Percentiles rank a stretch among this genome's conserved stretches.
phyloP scores from a whole-genome alignment of 2,329 filamentous ascomycete species.

The Metarhizium robertsii region DNA sequence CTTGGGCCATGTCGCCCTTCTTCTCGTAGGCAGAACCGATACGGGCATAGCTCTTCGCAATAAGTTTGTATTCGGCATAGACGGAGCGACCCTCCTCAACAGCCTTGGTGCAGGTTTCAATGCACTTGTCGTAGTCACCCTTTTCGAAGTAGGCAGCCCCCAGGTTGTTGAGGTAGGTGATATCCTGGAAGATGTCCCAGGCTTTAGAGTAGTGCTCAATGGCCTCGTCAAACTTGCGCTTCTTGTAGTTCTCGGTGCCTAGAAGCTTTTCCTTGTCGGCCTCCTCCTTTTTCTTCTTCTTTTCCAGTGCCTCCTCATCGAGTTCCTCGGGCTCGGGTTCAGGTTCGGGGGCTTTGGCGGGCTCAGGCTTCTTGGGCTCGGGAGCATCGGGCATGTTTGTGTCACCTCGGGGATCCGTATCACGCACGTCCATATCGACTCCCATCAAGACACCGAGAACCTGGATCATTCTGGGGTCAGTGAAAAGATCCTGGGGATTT shows the following conservation, averaged over 20 bases:
- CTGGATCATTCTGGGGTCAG: slow-evolving; percentile 85
- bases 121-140: slow-evolving; percentile 80
- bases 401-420: slow-evolving; percentile 40
- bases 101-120: slow-evolving; percentile 80
- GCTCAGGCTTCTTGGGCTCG: slow-evolving; percentile 29
- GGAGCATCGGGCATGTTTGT: slow-evolving; percentile 67
- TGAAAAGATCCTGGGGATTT: slow-evolving; percentile 69
- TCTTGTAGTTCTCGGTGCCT: slow-evolving; percentile 96
- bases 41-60: slow-evolving; percentile 95
- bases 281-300: slow-evolving; percentile 83
- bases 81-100: slow-evolving; percentile 83
- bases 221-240: slow-evolving; percentile 89
- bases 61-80: slow-evolving; percentile 94
- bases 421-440: slow-evolving; percentile 66
- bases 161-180: slow-evolving; percentile 95
- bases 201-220: slow-evolving; percentile 92
- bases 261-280: slow-evolving; percentile 92
- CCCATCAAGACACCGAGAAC: slow-evolving; percentile 91
- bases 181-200: slow-evolving; percentile 91
- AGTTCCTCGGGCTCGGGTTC: slow-evolving; percentile 55
- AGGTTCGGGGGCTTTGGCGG: slow-evolving; percentile 43
- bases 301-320: slow-evolving; percentile 75
- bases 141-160: slow-evolving; percentile 94
- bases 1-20: slow-evolving; percentile 66
- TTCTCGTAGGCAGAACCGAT: slow-evolving; percentile 94